These are phyloP conservation scores for Anthracocystis setariae DNA, from an alignment of 1,284 basidiomycete species.

Conservation along the genomic window DNA sequence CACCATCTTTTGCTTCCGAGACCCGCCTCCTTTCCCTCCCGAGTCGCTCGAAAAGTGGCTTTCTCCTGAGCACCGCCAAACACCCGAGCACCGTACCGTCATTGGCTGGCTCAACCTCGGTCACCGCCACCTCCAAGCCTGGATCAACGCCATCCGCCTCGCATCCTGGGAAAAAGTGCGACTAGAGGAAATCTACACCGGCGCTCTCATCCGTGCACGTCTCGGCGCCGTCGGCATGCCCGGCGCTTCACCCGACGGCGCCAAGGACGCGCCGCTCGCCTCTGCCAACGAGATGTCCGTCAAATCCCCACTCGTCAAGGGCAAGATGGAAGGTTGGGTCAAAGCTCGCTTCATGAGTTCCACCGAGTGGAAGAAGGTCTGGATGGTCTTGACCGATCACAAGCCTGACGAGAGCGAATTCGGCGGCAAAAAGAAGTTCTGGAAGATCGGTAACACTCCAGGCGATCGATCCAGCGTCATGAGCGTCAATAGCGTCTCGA, in stretches of 20 bases:
- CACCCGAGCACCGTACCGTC: constrained; percentile 58
- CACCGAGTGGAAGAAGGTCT: constrained; percentile 93
- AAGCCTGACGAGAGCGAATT: constrained; percentile 50
- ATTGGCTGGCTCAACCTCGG: constrained; percentile 62
- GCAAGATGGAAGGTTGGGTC: constrained; percentile 91
- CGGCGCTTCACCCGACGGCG: constrained; percentile 18
- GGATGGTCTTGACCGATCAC: constrained; percentile 76
- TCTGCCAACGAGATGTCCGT: constrained; percentile 37
- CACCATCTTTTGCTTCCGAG: constrained; percentile 76
- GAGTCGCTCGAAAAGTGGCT: constrained; percentile 54
- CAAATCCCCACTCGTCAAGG: constrained; percentile 70
- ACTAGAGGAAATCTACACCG: constrained; percentile 96
- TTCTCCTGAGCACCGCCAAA: constrained; percentile 50
- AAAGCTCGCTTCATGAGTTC: constrained; percentile 90
- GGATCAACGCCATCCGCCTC: constrained; percentile 89
- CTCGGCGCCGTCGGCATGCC: constrained; percentile 67
- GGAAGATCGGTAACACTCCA: constrained; percentile 45
- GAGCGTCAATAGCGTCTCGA: constrained; percentile 41
- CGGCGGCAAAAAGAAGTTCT: constrained; percentile 51
- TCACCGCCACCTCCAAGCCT: constrained; percentile 69
- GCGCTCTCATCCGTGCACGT: constrained; percentile 77
- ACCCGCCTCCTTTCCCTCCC: constrained; percentile 57
- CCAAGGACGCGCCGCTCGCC: constrained; percentile 31
- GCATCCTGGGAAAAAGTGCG: constrained; percentile 94
- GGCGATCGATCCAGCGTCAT: constrained; percentile 57